A percentile compares a stretch with the other conserved stretches of the same genome.
Evolutionary conservation across 306 rosid genomes (phyloP).

Genomic region (Nissolia schottii): DNA sequence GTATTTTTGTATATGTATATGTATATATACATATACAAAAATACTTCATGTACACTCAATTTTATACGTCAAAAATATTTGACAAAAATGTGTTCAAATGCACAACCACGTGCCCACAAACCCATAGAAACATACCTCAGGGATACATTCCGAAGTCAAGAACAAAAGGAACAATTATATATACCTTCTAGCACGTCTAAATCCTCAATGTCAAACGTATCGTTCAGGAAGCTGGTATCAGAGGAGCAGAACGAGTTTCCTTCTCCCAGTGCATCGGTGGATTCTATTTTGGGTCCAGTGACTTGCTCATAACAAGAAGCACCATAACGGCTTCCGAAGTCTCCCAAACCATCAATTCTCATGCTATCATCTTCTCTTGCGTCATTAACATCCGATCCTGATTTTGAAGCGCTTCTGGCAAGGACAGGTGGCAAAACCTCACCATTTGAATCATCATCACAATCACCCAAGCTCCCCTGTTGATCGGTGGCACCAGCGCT

Average conservation of each 20-base stretch:
- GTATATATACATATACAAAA: no score
- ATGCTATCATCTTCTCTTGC: not conserved
- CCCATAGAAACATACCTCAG: not conserved
- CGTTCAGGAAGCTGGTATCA: constrained; percentile 43
- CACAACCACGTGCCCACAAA: not conserved
- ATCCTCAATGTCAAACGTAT: constrained; percentile 26
- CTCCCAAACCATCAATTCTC: constrained; percentile 26
- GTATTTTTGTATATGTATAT: no score
- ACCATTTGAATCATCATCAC: constrained; percentile 19
- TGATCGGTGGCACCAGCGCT: constrained; percentile 20
- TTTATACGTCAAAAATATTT: no score
- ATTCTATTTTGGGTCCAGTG: constrained; percentile 15
- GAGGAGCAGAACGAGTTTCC: constrained; percentile 29
- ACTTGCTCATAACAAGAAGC: constrained; percentile 13
- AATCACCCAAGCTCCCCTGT: not conserved
- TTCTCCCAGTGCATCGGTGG: constrained; percentile 13
- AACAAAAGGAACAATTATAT: not conserved
- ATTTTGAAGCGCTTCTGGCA: constrained; percentile 9
- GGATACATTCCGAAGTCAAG: not conserved
- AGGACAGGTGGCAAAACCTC: not conserved
- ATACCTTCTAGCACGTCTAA: constrained; percentile 34
- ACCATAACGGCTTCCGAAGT: not conserved
- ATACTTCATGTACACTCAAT: no score
- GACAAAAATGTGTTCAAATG: not conserved
- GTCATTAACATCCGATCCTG: constrained; percentile 23